phyloP scores from a whole-genome alignment of 345 rosid species.

The Schrenkiella parvula region DNA sequence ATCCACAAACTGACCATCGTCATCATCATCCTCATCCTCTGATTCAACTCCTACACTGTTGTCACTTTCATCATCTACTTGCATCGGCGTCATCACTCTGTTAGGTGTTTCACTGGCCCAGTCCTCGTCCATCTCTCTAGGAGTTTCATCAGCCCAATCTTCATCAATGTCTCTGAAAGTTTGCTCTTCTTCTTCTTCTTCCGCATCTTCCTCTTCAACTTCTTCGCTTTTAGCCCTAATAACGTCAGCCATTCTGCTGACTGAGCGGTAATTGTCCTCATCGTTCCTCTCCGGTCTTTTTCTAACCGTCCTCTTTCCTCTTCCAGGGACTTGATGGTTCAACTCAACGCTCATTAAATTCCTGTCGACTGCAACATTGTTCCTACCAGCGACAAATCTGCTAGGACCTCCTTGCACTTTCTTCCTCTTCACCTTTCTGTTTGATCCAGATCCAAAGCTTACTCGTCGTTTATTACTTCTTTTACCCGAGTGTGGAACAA shows the following conservation, averaged over 20 bases:
- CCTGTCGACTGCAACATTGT: constrained; percentile 35
- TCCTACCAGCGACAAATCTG: constrained; percentile 36
- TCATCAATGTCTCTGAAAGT: constrained; percentile 27
- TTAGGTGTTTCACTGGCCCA: constrained; percentile 30
- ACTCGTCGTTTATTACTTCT: constrained; percentile 56
- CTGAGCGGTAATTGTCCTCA: constrained; percentile 28
- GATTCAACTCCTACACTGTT: constrained; percentile 61
- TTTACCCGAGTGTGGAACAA: constrained; percentile 33
- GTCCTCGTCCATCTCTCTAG: constrained; percentile 32
- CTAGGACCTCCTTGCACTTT: constrained; percentile 37
- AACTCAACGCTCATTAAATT: constrained; percentile 48
- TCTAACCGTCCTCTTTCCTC: constrained; percentile 83
- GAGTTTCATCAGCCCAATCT: constrained; percentile 31
- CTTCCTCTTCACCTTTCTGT: constrained; percentile 48
- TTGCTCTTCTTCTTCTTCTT: constrained; percentile 30
- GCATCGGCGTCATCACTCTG: constrained; percentile 38
- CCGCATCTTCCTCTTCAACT: constrained; percentile 26
- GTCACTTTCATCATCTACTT: constrained; percentile 54
- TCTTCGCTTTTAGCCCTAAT: constrained; percentile 24
- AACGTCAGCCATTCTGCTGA: constrained; percentile 25
- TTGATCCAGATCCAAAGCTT: constrained; percentile 48
- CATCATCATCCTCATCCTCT: constrained; percentile 51
- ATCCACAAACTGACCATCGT: constrained; percentile 46
- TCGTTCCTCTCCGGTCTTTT: constrained; percentile 64
- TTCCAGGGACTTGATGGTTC: constrained; percentile 47